Conservation (phyloP, 768 basidiomycete species). For the Lactarius quietus region DNA sequence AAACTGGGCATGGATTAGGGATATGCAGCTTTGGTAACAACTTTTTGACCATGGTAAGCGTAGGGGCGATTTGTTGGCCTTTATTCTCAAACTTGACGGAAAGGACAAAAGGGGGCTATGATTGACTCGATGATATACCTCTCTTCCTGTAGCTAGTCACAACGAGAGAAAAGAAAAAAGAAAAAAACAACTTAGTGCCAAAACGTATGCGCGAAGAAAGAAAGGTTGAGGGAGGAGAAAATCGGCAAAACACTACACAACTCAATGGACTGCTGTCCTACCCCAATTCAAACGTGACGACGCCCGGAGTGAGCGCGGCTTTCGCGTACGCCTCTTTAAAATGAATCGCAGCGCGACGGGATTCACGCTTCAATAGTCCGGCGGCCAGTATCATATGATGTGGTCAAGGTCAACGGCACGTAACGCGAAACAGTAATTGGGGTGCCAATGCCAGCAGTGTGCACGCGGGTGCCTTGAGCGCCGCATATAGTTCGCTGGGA, state of each 20-base stretch:
- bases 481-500: constrained; percentile 26
- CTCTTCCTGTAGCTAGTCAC: background rate
- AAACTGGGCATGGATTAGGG: background rate
- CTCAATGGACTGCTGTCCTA: constrained; percentile 20
- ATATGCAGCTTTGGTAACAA: background rate
- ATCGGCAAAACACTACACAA: background rate
- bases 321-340: constrained; percentile 39
- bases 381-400: no score
- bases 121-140: background rate
- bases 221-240: background rate
- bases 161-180: no score
- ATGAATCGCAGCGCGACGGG: constrained; percentile 43
- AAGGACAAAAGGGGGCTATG: background rate
- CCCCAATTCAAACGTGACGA: constrained; percentile 47
- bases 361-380: no score
- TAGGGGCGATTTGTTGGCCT: background rate
- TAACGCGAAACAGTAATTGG: no score
- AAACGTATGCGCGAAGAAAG: background rate
- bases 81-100: no score
- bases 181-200: no score
- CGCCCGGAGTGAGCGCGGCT: constrained; percentile 40
- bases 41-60: background rate
- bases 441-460: no score
- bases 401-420: no score
- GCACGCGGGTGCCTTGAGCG: no score